Percentiles rank a stretch among this genome's conserved stretches.
Conservation (phyloP, 352 stramenopile genomes). For the Globisporangium spinosum region DNA sequence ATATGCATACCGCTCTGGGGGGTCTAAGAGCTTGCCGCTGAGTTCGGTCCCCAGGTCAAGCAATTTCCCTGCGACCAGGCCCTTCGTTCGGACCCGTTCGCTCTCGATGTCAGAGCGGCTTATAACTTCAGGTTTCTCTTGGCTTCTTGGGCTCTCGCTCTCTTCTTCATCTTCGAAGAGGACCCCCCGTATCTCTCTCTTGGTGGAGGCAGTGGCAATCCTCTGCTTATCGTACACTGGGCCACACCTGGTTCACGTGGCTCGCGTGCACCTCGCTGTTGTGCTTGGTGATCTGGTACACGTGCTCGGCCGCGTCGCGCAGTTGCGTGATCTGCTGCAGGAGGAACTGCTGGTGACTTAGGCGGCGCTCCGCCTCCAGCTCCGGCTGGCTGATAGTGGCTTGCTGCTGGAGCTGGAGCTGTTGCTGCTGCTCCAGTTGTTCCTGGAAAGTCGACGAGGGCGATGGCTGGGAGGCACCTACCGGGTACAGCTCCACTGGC, state of each 20-base stretch:
- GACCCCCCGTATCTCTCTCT: not conserved
- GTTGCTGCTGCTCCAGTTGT: not conserved
- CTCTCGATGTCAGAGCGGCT: not conserved
- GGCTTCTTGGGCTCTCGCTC: not conserved
- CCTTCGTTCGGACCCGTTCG: not conserved
- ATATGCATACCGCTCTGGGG: not conserved
- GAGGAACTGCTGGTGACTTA: constrained; percentile 12
- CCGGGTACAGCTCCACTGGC: not conserved
- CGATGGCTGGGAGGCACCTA: not conserved
- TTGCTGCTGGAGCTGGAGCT: not conserved
- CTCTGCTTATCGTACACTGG: constrained; percentile 10
- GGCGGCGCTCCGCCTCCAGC: not conserved
- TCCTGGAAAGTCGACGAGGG: constrained; percentile 3
- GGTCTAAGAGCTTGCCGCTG: not conserved
- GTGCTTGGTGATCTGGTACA: constrained; percentile 38
- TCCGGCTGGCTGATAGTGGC: not conserved
- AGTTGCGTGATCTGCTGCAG: constrained; percentile 42
- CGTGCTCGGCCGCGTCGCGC: constrained; percentile 39
- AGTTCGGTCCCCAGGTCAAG: not conserved
- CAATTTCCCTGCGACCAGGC: not conserved
- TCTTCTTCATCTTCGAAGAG: not conserved
- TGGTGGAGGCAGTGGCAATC: not conserved
- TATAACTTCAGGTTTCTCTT: constrained; percentile 7
- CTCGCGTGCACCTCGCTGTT: constrained; percentile 20
- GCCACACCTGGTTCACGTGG: constrained; percentile 12